Conservation (phyloP, 768 basidiomycete genomes). For the Dioszegia aurantiaca region DNA sequence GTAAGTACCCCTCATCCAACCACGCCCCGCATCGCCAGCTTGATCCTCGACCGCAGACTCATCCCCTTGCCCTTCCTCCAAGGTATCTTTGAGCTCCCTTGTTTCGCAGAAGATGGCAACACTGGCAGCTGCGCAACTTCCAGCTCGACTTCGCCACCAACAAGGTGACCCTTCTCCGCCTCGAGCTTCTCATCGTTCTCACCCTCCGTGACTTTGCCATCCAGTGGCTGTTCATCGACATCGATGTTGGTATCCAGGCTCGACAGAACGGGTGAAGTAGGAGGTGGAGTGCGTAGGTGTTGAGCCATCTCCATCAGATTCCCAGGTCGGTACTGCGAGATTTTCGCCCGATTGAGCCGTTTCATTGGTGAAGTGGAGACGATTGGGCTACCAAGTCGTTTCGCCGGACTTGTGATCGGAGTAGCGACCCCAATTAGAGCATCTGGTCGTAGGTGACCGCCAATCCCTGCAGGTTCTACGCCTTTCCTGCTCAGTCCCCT, state of each 20-base stretch:
- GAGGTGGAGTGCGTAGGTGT: conserved; percentile 8
- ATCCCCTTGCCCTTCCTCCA: conserved; percentile 13
- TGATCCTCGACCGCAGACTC: conserved; percentile 26
- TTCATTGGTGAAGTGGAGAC: conserved; percentile 5
- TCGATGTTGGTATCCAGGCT: not conserved
- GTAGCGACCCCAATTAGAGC: not conserved
- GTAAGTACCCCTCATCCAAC: not conserved
- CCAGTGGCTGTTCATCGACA: not conserved
- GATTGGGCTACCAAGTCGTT: conserved; percentile 4
- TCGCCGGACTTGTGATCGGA: conserved; percentile 4
- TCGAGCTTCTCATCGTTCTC: not conserved
- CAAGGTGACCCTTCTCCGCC: not conserved
- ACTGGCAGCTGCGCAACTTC: conserved; percentile 1
- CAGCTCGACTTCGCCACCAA: not conserved
- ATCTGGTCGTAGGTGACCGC: not conserved
- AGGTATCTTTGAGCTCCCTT: not conserved
- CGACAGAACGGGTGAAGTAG: conserved; percentile 13
- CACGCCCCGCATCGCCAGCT: conserved; percentile 13
- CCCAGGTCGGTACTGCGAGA: not conserved
- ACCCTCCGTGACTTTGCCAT: no score
- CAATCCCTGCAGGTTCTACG: not conserved
- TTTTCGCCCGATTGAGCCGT: not conserved
- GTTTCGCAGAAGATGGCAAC: not conserved
- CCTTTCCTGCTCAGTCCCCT: no score
- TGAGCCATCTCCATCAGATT: not conserved